Evolutionary conservation across 805 yeast species (phyloP).

Genomic region (Brettanomyces nanus): DNA sequence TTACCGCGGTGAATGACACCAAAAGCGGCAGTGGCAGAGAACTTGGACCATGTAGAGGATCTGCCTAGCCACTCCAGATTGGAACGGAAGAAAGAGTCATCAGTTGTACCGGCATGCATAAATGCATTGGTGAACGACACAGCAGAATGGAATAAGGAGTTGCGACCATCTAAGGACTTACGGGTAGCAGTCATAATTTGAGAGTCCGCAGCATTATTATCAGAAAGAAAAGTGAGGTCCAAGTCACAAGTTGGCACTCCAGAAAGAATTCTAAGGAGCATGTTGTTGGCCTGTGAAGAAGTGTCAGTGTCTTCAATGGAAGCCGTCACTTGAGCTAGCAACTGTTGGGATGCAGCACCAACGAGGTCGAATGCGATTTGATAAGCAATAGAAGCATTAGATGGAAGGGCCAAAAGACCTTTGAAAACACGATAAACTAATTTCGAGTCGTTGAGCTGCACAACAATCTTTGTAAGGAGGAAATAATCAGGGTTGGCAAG

Average conservation of each 20-base stretch:
- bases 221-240: constrained; percentile 78
- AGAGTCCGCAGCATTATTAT: constrained; percentile 82
- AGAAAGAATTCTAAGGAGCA: constrained; percentile 59
- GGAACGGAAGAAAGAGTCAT: constrained; percentile 82
- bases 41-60: constrained; percentile 98
- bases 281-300: constrained; percentile 13
- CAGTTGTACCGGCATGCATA: constrained; percentile 94
- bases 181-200: constrained; percentile 77
- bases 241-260: constrained; percentile 94
- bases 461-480: constrained; percentile 75
- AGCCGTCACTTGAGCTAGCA: constrained; percentile 49
- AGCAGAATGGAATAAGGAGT: constrained; percentile 91
- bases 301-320: constrained; percentile 11
- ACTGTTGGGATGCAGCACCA: constrained; percentile 82
- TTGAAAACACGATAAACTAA: constrained; percentile 66
- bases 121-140: constrained; percentile 92
- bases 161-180: constrained; percentile 77
- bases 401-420: constrained; percentile 36
- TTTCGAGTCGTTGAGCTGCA: constrained; percentile 71
- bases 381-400: constrained; percentile 55
- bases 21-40: constrained; percentile 94
- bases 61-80: constrained; percentile 94
- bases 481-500: constrained; percentile 70
- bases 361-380: constrained; percentile 96
- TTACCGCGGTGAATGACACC: constrained; percentile 97